Evolutionary conservation across 2,329 filamentous ascomycete species (phyloP).

Genomic region (Lasiodiplodia citricola): DNA sequence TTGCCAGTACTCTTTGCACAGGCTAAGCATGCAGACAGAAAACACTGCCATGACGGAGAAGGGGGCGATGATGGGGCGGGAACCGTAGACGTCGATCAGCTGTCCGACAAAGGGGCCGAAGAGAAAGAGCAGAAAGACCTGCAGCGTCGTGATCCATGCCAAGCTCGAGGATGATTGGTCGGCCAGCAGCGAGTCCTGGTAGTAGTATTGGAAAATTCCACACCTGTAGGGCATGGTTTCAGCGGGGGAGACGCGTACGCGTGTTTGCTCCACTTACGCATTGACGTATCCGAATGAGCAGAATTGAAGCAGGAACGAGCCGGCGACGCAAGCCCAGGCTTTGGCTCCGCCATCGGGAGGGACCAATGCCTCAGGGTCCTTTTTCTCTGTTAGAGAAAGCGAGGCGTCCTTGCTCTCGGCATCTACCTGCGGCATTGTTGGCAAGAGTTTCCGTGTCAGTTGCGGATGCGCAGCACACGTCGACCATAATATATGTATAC

Average conservation of each 20-base stretch:
- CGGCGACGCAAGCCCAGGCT: conserved; percentile 23
- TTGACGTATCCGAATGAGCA: conserved; percentile 28
- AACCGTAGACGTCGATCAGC: conserved; percentile 64
- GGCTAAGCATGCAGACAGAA: conserved; percentile 62
- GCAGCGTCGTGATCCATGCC: conserved; percentile 45
- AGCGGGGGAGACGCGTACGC: conserved; percentile 3
- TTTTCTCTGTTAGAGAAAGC: neutral
- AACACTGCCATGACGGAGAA: conserved; percentile 60
- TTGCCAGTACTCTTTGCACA: conserved; percentile 58
- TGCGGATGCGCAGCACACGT: no score
- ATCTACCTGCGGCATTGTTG: no score
- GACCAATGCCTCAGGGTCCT: neutral
- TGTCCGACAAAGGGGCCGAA: conserved; percentile 62
- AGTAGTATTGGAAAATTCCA: conserved; percentile 48
- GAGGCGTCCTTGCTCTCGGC: conserved; percentile 4
- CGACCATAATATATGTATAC: neutral
- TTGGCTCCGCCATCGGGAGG: conserved; percentile 25
- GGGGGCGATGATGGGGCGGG: conserved; percentile 55
- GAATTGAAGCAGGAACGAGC: conserved; percentile 26
- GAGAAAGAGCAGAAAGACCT: conserved; percentile 31
- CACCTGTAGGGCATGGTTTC: conserved; percentile 27
- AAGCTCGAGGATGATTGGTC: conserved; percentile 38
- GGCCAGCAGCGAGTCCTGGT: conserved; percentile 39
- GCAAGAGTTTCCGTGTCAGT: no score
- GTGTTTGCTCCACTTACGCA: conserved; percentile 21